Percentiles rank a stretch among this genome's conserved stretches.
Evolutionary conservation across 179 eudicot species (phyloP).

Genomic region (Silene vulgaris): DNA sequence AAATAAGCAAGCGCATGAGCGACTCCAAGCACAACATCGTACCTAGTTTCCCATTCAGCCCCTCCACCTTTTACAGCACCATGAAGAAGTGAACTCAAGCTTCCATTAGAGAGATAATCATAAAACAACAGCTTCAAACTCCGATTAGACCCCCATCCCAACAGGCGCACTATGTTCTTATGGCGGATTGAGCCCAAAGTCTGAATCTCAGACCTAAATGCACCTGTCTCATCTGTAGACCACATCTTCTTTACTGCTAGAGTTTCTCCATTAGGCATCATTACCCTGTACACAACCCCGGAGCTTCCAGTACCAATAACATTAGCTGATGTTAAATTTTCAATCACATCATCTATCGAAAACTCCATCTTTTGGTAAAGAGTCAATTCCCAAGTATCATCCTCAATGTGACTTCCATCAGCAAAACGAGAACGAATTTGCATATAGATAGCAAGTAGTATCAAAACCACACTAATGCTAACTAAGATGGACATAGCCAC

Average conservation of each 20-base stretch:
- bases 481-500: conserved; percentile 75
- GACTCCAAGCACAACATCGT: conserved; percentile 62
- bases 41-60: conserved; percentile 78
- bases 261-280: conserved; percentile 58
- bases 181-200: conserved; percentile 81
- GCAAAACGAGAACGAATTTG: conserved; percentile 41
- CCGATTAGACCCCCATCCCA: conserved; percentile 80
- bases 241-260: conserved; percentile 90
- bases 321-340: conserved; percentile 57
- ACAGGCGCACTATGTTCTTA: conserved; percentile 67
- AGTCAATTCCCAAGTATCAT: conserved; percentile 68
- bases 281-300: conserved; percentile 81
- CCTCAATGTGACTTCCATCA: conserved; percentile 26
- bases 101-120: conserved; percentile 77
- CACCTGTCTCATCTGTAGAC: conserved; percentile 65
- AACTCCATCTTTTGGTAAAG: conserved; percentile 81
- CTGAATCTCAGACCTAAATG: conserved; percentile 71
- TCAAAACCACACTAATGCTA: conserved; percentile 57
- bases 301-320: conserved; percentile 96
- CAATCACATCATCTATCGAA: conserved; percentile 58
- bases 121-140: conserved; percentile 66
- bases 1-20: conserved; percentile 84
- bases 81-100: conserved; percentile 79
- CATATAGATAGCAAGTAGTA: conserved; percentile 60
- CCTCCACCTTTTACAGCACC: conserved; percentile 64